Conservation (phyloP, 306 rosid genomes). For the Argentina anserina region DNA sequence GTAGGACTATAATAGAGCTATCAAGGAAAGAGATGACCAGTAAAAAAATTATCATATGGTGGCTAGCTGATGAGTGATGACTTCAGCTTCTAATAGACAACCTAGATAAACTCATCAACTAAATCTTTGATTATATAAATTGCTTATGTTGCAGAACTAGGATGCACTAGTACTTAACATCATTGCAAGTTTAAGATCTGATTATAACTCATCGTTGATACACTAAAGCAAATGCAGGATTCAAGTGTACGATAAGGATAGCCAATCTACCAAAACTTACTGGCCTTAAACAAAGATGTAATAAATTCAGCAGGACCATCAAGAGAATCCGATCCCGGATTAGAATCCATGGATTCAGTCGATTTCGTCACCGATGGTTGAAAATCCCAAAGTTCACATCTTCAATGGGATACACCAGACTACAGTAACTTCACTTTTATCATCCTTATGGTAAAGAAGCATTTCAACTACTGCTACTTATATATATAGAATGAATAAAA, state of each 20-base stretch:
- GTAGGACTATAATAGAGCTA: background rate
- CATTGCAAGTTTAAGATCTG: background rate
- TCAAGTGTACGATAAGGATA: conserved; percentile 37
- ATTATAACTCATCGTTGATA: conserved; percentile 15
- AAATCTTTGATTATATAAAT: background rate
- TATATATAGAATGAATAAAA: background rate
- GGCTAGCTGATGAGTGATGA: no score
- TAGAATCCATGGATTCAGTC: conserved; percentile 65
- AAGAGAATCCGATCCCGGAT: conserved; percentile 54
- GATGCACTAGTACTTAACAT: background rate
- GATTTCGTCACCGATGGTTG: conserved; percentile 68
- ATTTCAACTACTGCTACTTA: background rate
- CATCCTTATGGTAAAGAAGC: background rate
- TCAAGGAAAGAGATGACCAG: background rate
- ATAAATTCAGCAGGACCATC: conserved; percentile 48
- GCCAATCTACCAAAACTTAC: conserved; percentile 40
- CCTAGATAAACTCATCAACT: background rate
- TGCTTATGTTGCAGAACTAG: background rate
- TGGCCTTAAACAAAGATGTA: conserved; percentile 49
- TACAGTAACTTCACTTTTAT: conserved; percentile 50
- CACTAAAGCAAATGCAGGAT: conserved; percentile 43
- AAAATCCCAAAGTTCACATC: conserved; percentile 61
- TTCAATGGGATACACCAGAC: conserved; percentile 46
- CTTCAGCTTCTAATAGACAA: background rate
- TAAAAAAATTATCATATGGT: background rate